Percentiles rank a stretch among this genome's conserved stretches.
Conservation (phyloP, 371 early-diverging fungal species). For the Chytridium lagenaria region DNA sequence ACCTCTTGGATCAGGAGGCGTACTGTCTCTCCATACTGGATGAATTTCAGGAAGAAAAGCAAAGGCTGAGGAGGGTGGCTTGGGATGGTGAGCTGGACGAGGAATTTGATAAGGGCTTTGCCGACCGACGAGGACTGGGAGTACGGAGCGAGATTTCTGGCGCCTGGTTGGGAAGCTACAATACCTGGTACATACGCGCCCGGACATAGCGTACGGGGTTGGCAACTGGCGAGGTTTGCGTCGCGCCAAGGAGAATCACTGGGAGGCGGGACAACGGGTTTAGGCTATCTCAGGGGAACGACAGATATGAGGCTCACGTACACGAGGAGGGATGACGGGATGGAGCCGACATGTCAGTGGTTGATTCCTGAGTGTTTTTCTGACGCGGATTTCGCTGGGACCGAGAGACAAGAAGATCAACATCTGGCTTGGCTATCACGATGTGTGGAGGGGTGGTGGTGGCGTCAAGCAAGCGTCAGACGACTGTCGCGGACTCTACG, state of each 20-base stretch:
- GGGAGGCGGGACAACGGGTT: constrained; percentile 18
- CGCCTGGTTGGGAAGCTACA: constrained; percentile 22
- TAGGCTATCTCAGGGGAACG: constrained; percentile 19
- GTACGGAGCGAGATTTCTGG: constrained; percentile 15
- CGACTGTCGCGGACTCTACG: constrained; percentile 21
- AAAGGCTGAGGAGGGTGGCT: neutral
- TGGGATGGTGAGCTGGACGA: constrained; percentile 1
- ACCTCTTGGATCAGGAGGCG: constrained; percentile 11
- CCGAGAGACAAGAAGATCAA: no score
- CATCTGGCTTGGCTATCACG: constrained; percentile 11
- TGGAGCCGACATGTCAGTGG: neutral
- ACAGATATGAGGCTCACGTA: neutral
- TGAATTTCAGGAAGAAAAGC: constrained; percentile 22
- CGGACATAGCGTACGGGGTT: constrained; percentile 24
- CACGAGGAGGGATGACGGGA: neutral
- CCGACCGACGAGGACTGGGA: constrained; percentile 9
- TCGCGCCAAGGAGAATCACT: constrained; percentile 13
- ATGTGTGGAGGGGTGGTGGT: constrained; percentile 5
- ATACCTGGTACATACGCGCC: constrained; percentile 22
- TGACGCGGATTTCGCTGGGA: neutral
- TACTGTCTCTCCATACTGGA: constrained; percentile 17
- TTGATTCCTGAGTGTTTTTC: neutral
- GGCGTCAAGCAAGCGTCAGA: constrained; percentile 6
- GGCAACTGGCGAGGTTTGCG: constrained; percentile 22
- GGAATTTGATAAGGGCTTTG: constrained; percentile 12